Evolutionary conservation across 495 filamentous ascomycete species (phyloP).

Genomic region (Choiromyces venosus): DNA sequence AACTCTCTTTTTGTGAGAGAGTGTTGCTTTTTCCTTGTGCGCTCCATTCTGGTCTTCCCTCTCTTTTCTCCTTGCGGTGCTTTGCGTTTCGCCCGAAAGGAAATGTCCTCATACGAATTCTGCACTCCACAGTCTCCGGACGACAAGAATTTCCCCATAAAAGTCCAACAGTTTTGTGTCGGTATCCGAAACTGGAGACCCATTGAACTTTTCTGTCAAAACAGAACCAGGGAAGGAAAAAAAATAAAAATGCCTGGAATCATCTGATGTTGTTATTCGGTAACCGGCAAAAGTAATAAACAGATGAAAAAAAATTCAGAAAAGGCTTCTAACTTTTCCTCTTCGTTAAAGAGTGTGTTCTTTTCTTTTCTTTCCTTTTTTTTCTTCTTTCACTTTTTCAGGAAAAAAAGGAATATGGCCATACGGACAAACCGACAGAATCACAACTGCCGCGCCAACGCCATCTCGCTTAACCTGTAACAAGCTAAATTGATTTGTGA

Average conservation of each 20-base stretch:
- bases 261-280: conserved; percentile 12
- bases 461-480: conserved; percentile 39
- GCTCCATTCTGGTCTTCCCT: neutral
- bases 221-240: conserved; percentile 6
- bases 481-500: conserved; percentile 35
- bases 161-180: conserved; percentile 19
- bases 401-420: neutral
- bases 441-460: conserved; percentile 35
- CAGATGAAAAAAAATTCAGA: neutral
- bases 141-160: conserved; percentile 4
- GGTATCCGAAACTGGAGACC: conserved; percentile 20
- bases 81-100: conserved; percentile 27
- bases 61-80: conserved; percentile 10
- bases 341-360: neutral
- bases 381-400: neutral
- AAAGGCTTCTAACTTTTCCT: neutral
- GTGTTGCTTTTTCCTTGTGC: conserved; percentile 19
- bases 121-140: conserved; percentile 20
- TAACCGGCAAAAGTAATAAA: conserved; percentile 27
- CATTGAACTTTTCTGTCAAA: conserved; percentile 10
- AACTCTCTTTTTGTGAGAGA: conserved; percentile 8
- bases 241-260: conserved; percentile 5
- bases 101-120: conserved; percentile 8
- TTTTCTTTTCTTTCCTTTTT: neutral
- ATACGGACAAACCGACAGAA: neutral